These are phyloP conservation scores for Rhizophagus prolifer DNA, from an alignment of 192 early-diverging fungal species.

Conservation along the genomic window DNA sequence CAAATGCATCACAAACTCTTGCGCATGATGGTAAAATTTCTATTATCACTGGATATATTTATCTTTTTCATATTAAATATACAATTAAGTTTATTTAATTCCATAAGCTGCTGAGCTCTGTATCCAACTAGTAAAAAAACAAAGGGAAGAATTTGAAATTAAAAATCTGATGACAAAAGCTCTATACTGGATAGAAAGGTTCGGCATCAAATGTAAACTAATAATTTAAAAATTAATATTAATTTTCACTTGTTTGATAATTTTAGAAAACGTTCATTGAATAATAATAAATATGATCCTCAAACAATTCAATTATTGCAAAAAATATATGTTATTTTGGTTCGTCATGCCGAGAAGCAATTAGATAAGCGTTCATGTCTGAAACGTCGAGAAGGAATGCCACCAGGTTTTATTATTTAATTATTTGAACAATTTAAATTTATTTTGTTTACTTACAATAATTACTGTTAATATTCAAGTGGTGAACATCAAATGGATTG, in stretches of 20 bases:
- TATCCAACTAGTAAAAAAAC: background rate
- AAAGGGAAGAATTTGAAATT: slow-evolving; percentile 13
- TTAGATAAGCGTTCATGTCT: slow-evolving; percentile 10
- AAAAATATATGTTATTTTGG: background rate
- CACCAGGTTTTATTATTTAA: background rate
- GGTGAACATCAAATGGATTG: slow-evolving; percentile 1
- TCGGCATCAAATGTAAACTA: background rate
- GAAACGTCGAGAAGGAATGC: background rate
- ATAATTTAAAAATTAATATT: background rate
- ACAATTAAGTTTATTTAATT: background rate
- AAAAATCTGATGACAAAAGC: background rate
- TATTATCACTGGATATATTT: background rate
- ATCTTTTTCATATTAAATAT: background rate
- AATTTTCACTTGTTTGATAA: background rate
- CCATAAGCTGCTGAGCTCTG: slow-evolving; percentile 10
- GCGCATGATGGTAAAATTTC: background rate
- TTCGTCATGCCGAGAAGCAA: background rate
- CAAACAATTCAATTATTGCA: background rate
- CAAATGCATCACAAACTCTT: background rate
- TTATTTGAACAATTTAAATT: background rate
- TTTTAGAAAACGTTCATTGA: background rate
- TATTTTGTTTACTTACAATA: too few species aligned
- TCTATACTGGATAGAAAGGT: slow-evolving; percentile 10
- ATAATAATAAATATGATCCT: slow-evolving; percentile 9
- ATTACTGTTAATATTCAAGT: background rate